Evolutionary conservation across 2,329 filamentous ascomycete species (phyloP), one percentile per base, ranked within the genome.

Genomic region (Apiospora koreana): DNA sequence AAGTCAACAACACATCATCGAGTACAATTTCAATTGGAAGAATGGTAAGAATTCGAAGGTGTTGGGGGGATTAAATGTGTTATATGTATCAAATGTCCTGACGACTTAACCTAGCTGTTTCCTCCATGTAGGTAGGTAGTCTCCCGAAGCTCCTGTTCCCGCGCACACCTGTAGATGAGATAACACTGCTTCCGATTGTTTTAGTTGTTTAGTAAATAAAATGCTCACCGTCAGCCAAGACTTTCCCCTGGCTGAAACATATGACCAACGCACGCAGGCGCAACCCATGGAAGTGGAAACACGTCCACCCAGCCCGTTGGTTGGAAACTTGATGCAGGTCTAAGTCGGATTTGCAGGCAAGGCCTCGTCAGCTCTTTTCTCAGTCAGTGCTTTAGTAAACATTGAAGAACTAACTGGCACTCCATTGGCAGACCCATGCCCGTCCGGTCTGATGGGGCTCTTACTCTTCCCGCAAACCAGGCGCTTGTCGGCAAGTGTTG

Each of bases 221-320:
- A 28, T 31, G 48, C 23, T 54, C 21, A 7, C 50, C 50, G 16
- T 58, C 28, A 58, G 50, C 50, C 50, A 58, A 58, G 50, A 58
- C 16, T 21, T 14, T 1, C 18, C 50, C 50, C 50, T 58, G 28
- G 28, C 50, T 35, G 50, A 35, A 58, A 58, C 50, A 18, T 58
- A 58, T 10, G 50, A 58, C 50, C 50, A 58, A 28, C 50, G 28
- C 48, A 58, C 50, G 14, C 48, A 18, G 48, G 25, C 25, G 48
- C 48, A 54, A 28, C 28, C 48, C 48, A 54, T 31, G 48, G 23
- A 54, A 28, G 48, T 54, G 48, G 25, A 28, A 54, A 54, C 50
- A 58, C 50, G 28, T 58, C 50, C 50, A 31, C 18, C 50, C 50
- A 54, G 50, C 50, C 50, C 50, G 50, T 58, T 58, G 50, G 50